Base-by-base conservation (phyloP, 2,329 filamentous ascomycete species). In the Pleurostoma richardsiae region DNA sequence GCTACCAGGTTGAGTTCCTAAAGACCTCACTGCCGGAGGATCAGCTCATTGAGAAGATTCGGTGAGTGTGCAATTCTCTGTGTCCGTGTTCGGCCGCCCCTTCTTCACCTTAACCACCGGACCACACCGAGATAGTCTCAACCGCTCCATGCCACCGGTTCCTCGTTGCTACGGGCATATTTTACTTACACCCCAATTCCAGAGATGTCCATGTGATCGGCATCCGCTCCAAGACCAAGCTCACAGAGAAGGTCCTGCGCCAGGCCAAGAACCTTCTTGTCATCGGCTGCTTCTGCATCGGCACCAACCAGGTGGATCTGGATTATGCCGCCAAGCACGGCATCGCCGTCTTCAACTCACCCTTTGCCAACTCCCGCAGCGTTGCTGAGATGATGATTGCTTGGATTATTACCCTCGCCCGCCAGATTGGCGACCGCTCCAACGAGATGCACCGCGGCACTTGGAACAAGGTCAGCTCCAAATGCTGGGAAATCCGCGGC, bases 261-360 rank as follows among this genome's bases (percentile, higher is more conserved):
- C 85, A 95, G 65, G 94, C 94, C 46, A 95, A 91, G 73, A 95
- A 96, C 66, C 79, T 99, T 45, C 86, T 97, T 49, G 94, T 96
- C 52, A 83, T 97, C 58, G 94, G 94, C 51, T 99, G 94, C 74
- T 99, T 99, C 79, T 99, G 94, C 68, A 99, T 99, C 59, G 94
- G 94, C 55, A 99, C 94, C 48, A 97, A 95, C 72, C 90, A 95
- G 67, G 90, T 96, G 54, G 86, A 95, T 64, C 82, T 95, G 50
- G 80, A 89, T 51, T 92, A 83, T 62, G 90, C 90, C 30, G 90
- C 90, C 42, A 77, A 79, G 56, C 82, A 88, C 62, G 90, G 94
- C 55, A 96, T 97, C 64, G 90, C 91, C 33, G 94, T 99, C 54
- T 99, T 99, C 82, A 99, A 99, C 73, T 97, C 94, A 41, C 94